Conservation (phyloP, 768 basidiomycete genomes). For the Sistotremastrum suecicum region DNA sequence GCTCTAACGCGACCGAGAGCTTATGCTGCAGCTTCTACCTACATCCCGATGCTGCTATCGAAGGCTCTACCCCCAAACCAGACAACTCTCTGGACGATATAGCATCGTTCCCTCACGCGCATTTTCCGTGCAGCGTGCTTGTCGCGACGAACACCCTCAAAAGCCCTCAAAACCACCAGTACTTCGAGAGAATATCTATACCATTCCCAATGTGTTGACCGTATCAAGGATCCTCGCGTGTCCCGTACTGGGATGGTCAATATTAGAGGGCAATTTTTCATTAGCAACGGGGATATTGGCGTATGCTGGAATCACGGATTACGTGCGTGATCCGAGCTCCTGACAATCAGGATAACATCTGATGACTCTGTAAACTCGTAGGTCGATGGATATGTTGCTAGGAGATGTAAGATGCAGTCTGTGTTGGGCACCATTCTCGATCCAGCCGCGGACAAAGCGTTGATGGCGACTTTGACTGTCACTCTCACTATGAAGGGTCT, state of each 20-base stretch:
- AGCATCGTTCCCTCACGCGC: too few species aligned
- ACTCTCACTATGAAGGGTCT: conserved; percentile 74
- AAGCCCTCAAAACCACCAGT: too few species aligned
- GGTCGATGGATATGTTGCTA: conserved; percentile 86
- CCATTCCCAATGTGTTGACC: conserved; percentile 83
- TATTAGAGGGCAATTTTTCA: conserved; percentile 66
- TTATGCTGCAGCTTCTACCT: too few species aligned
- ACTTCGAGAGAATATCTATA: conserved; percentile 80
- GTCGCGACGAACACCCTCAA: too few species aligned
- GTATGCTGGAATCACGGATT: conserved; percentile 86
- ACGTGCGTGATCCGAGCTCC: conserved; percentile 37
- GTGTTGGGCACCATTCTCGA: conserved; percentile 95
- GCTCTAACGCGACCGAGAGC: too few species aligned
- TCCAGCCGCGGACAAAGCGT: conserved; percentile 90
- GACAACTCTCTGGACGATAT: too few species aligned
- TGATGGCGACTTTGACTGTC: conserved; percentile 89
- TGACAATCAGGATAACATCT: conserved; percentile 3
- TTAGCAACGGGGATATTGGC: conserved; percentile 73
- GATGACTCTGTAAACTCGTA: conserved; percentile 17
- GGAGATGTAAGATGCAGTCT: conserved; percentile 72
- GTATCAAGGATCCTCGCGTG: conserved; percentile 78
- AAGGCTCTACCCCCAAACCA: too few species aligned
- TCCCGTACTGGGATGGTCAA: conserved; percentile 84
- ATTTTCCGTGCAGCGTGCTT: too few species aligned
- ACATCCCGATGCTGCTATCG: too few species aligned